Evolutionary conservation across 805 yeast species (phyloP).

Genomic region (Candida corydali): DNA sequence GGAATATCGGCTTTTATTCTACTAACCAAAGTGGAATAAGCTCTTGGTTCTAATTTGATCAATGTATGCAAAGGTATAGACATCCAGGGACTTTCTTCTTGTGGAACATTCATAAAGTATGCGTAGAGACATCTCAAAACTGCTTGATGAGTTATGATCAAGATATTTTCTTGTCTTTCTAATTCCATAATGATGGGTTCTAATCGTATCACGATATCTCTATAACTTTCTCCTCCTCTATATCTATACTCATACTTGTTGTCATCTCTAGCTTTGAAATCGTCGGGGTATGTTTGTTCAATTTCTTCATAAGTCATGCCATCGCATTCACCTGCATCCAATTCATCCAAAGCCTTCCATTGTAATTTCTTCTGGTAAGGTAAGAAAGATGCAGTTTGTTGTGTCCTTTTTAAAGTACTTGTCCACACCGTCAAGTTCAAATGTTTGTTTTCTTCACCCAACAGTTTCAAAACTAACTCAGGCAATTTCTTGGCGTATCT

Average conservation of each 20-base stretch:
- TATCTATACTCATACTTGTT: slow-evolving; percentile 94
- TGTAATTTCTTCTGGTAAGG: slow-evolving; percentile 73
- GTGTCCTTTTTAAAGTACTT: slow-evolving; percentile 84
- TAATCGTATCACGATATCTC: slow-evolving; percentile 89
- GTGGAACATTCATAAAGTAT: slow-evolving; percentile 97
- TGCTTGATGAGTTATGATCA: slow-evolving; percentile 97
- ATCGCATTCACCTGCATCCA: slow-evolving; percentile 97
- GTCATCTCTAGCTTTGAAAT: slow-evolving; percentile 92
- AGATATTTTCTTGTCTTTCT: slow-evolving; percentile 92
- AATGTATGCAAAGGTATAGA: slow-evolving; percentile 94
- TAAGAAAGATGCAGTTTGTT: slow-evolving; percentile 81
- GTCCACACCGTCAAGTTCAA: slow-evolving; percentile 86
- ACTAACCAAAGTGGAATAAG: slow-evolving; percentile 83
- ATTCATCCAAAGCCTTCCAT: slow-evolving; percentile 96
- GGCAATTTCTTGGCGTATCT: slow-evolving; percentile 81
- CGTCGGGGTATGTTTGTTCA: slow-evolving; percentile 82
- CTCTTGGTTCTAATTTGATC: slow-evolving; percentile 92
- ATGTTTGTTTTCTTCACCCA: slow-evolving; percentile 51
- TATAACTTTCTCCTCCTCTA: slow-evolving; percentile 94
- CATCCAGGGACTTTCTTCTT: slow-evolving; percentile 98
- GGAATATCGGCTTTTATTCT: slow-evolving; percentile 95
- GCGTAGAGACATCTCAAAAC: slow-evolving; percentile 95
- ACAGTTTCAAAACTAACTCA: slow-evolving; percentile 61
- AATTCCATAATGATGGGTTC: slow-evolving; percentile 99
- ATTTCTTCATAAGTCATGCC: slow-evolving; percentile 96